Conservation (phyloP, 345 rosid species). For the Crucihimalaya himalaica region DNA sequence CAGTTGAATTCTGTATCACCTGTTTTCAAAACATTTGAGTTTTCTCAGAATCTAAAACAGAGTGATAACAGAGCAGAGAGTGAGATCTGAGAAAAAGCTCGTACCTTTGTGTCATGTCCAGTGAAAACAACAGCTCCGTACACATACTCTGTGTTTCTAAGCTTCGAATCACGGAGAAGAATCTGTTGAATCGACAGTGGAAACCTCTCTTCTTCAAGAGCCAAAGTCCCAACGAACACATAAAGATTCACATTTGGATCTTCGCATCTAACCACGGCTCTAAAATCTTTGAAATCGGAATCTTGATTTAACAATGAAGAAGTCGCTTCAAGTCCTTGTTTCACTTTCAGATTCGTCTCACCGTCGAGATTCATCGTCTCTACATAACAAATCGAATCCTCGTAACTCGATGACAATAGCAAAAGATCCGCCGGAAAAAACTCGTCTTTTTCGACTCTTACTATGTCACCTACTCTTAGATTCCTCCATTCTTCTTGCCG, state of each 20-base stretch:
- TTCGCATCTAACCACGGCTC: conserved; percentile 71
- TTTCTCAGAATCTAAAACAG: neutral
- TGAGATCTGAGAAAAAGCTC: neutral
- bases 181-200: conserved; percentile 85
- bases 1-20: conserved; percentile 83
- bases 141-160: conserved; percentile 78
- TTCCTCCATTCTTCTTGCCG: conserved; percentile 65
- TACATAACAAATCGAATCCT: conserved; percentile 84
- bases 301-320: conserved; percentile 57
- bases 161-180: conserved; percentile 87
- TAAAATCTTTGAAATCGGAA: conserved; percentile 60
- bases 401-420: conserved; percentile 80
- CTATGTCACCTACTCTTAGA: conserved; percentile 84
- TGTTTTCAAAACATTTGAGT: conserved; percentile 10
- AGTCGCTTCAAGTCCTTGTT: conserved; percentile 80
- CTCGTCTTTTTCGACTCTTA: conserved; percentile 82
- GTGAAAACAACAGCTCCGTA: conserved; percentile 87
- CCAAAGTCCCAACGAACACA: conserved; percentile 73
- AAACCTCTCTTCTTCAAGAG: conserved; percentile 54
- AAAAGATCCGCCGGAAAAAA: conserved; percentile 91
- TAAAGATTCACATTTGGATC: conserved; percentile 93
- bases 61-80: neutral
- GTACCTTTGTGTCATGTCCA: conserved; percentile 85
- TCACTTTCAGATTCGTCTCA: conserved; percentile 92
- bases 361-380: conserved; percentile 99